phyloP scores from a whole-genome alignment of 768 basidiomycete genomes.

The Cyathus striatus region DNA sequence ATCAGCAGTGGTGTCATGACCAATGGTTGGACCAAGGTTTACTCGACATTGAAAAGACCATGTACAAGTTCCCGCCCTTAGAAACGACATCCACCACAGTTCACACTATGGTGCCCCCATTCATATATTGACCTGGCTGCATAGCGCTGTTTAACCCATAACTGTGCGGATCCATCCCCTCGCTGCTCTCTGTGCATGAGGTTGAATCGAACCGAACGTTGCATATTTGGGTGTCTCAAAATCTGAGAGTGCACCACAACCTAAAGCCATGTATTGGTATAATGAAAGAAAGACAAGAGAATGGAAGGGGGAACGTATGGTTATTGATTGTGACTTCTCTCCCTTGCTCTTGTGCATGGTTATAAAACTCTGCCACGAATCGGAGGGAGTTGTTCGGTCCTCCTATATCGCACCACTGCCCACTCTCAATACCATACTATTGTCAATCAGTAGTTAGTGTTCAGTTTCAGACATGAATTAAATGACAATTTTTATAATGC shows the following conservation, averaged over 20 bases:
- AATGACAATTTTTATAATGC: too few species aligned
- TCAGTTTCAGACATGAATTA: too few species aligned
- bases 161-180: slow-evolving; percentile 51
- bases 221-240: slow-evolving; percentile 55
- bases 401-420: slow-evolving; percentile 55
- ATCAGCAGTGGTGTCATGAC: too few species aligned
- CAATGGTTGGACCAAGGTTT: too few species aligned
- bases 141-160: slow-evolving; percentile 45
- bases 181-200: slow-evolving; percentile 49
- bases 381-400: slow-evolving; percentile 40
- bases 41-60: neutral
- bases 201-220: slow-evolving; percentile 39
- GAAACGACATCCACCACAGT: slow-evolving; percentile 53
- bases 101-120: slow-evolving; percentile 41
- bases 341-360: slow-evolving; percentile 29
- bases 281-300: neutral
- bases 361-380: slow-evolving; percentile 41
- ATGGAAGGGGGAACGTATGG: slow-evolving; percentile 11
- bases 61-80: slow-evolving; percentile 60
- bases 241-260: slow-evolving; percentile 45
- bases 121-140: slow-evolving; percentile 38
- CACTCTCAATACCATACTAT: slow-evolving; percentile 2
- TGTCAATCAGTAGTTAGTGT: too few species aligned
- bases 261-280: slow-evolving; percentile 14
- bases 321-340: slow-evolving; percentile 42